Conservation (phyloP, 129 eudicot genomes). For the Gnaphalium uliginosum region DNA sequence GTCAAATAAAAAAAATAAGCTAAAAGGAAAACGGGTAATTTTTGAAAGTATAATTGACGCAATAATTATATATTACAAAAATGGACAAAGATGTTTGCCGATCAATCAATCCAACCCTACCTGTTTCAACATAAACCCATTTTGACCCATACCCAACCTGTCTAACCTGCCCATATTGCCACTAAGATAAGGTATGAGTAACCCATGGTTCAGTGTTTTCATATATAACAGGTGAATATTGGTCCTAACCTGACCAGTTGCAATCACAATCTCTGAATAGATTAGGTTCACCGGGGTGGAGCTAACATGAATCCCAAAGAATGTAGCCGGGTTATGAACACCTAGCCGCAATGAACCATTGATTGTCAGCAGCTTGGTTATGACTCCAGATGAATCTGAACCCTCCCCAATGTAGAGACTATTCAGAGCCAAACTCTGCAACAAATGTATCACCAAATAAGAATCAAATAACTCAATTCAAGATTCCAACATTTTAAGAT, state of each 20-base stretch:
- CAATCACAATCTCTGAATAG: conserved; percentile 71
- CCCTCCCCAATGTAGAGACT: conserved; percentile 72
- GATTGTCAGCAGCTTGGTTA: conserved; percentile 75
- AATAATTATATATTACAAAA: not conserved
- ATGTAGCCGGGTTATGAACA: conserved; percentile 87
- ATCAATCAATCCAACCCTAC: not conserved
- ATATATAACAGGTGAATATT: conserved; percentile 1
- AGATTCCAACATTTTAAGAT: not conserved
- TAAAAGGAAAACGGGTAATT: not conserved
- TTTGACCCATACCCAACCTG: not conserved
- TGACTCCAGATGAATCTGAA: conserved; percentile 81
- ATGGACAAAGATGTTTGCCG: not conserved
- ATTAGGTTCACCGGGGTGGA: conserved; percentile 76
- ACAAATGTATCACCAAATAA: conserved; percentile 3
- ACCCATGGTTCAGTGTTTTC: not conserved
- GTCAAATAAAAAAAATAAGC: not conserved
- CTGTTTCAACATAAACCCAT: not conserved
- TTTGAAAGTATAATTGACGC: not conserved
- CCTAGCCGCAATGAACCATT: conserved; percentile 71
- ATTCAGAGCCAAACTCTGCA: conserved; percentile 73
- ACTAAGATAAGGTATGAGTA: not conserved
- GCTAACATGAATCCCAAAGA: conserved; percentile 89
- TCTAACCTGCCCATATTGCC: not conserved
- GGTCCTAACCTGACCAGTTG: conserved; percentile 74
- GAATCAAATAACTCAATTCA: not conserved